These are phyloP conservation scores for Sporothrix protearum DNA, from an alignment of 2,329 filamentous ascomycete species.

Conservation along the genomic window DNA sequence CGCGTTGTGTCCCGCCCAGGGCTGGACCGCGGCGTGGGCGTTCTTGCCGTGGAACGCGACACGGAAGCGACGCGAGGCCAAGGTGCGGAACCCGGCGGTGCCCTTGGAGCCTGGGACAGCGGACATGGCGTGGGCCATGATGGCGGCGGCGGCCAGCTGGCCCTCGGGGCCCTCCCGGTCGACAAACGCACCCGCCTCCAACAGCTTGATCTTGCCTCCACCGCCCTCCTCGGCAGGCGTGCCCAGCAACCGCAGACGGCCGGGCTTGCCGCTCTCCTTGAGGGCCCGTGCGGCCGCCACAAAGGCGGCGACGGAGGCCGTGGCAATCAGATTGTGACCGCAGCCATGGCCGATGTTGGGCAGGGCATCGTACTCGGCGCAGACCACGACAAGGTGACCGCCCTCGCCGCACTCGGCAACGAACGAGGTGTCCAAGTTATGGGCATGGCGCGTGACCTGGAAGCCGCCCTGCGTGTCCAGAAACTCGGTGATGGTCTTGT, in stretches of 20 bases:
- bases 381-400: conserved; percentile 28
- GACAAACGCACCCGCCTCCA: conserved; percentile 40
- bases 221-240: conserved; percentile 45
- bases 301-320: conserved; percentile 37
- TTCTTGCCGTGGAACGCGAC: conserved; percentile 42
- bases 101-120: neutral
- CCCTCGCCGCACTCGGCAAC: conserved; percentile 34
- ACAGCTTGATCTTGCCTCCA: conserved; percentile 45
- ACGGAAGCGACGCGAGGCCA: conserved; percentile 30
- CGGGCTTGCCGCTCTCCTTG: conserved; percentile 26
- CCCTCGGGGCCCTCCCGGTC: neutral
- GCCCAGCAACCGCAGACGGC: conserved; percentile 37
- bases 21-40: conserved; percentile 45
- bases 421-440: conserved; percentile 51
- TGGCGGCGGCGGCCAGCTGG: neutral
- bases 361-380: conserved; percentile 33
- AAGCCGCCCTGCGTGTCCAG: conserved; percentile 43
- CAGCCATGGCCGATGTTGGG: conserved; percentile 42
- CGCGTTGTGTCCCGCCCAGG: conserved; percentile 48
- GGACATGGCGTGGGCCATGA: conserved; percentile 23
- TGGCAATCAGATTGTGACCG: conserved; percentile 44
- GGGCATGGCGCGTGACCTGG: conserved; percentile 45
- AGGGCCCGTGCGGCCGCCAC: conserved; percentile 35
- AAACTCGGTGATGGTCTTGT: conserved; percentile 45
- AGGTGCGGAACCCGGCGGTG: conserved; percentile 18